Evolutionary conservation across 352 stramenopile genomes (phyloP), one percentile per base, ranked within the genome.

Genomic region (Phytophthora agathidicida): DNA sequence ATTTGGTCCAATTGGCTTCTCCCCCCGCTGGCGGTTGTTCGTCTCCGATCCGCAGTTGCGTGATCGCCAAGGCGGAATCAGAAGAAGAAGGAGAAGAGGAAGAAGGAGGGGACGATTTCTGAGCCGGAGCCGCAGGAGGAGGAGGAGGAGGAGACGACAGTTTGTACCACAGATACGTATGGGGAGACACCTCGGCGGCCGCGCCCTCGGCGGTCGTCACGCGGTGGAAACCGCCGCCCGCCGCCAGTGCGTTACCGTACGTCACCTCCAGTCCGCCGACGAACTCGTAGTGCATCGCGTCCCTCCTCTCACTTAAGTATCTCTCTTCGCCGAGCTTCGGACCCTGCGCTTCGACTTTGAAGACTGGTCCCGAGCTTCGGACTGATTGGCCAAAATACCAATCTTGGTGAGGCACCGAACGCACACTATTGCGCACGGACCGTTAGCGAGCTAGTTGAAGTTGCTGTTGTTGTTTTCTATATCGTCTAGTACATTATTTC

Each of bases 81-180:
- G 47, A 50, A 4, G 27, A 22, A 8, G 49, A 56, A 38, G 45
- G 31, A 45, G 43, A 41, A 8, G 47, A 50, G 3, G 27, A 22
- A 8, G 49, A 56, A 38, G 45, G 31, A 45, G 43, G 35, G 5
- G 39, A 9, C n/a, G 20, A 22, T 2, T 33, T 43, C 13, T 32
- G 43, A 41, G 28, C 31, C 16, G 45, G 48, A 28, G 65, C 36
- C 20, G 56, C 44, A 20, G n/a, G n/a, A n/a, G n/a, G n/a, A n/a
- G n/a, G n/a, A n/a, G n/a, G n/a, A n/a, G n/a, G n/a, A n/a, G n/a
- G n/a, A n/a, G 44, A 53, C 41, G 50, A 67, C 8, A 73, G 64
- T 41, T 90, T 90, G 74, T 88, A 96, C 87, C 87, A 96, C 39
- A 96, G 83, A 65, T 81, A 96, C 55, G 87, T 96, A 44, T 76